Evolutionary conservation across 2,329 filamentous ascomycete species (phyloP).

Genomic region (Xylaria sp.): DNA sequence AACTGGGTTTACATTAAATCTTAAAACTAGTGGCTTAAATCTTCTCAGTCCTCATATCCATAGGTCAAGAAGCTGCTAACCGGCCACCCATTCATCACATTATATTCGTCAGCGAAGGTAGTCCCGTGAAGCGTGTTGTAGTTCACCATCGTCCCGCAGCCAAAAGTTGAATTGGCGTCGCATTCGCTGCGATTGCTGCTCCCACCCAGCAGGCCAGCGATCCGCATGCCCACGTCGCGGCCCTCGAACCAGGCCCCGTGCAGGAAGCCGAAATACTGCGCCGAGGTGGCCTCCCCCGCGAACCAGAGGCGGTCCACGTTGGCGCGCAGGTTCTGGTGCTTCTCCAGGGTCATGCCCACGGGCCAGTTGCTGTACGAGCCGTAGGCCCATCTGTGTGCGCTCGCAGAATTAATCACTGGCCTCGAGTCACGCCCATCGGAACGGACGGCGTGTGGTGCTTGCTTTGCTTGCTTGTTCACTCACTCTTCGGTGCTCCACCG

Average conservation of each 20-base stretch:
- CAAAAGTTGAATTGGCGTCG: slow-evolving; percentile 28
- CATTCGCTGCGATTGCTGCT: slow-evolving; percentile 16
- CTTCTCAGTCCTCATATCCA: slow-evolving; percentile 18
- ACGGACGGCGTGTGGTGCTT: not conserved
- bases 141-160: slow-evolving; percentile 30
- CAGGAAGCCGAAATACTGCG: slow-evolving; percentile 67
- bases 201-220: slow-evolving; percentile 42
- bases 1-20: not conserved
- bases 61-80: slow-evolving; percentile 39
- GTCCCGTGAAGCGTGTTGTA: slow-evolving; percentile 42
- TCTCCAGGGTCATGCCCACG: slow-evolving; percentile 61
- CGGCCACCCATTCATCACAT: slow-evolving; percentile 42
- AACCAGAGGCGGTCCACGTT: slow-evolving; percentile 65
- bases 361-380: slow-evolving; percentile 73
- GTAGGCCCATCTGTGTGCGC: slow-evolving; percentile 44
- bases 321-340: slow-evolving; percentile 69
- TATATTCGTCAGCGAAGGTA: slow-evolving; percentile 39
- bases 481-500: slow-evolving; percentile 51
- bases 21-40: not conserved
- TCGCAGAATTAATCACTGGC: not conserved
- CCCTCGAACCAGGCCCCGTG: slow-evolving; percentile 66
- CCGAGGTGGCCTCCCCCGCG: slow-evolving; percentile 65
- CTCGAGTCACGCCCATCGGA: too few relatives aligned
- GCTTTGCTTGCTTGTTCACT: slow-evolving; percentile 7
- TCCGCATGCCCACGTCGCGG: slow-evolving; percentile 47